Percentiles rank a stretch among this genome's conserved stretches.
These are phyloP conservation scores for Oryza glumipatula DNA, from an alignment of 176 grass and related monocot genomes.

Conservation along the genomic window DNA sequence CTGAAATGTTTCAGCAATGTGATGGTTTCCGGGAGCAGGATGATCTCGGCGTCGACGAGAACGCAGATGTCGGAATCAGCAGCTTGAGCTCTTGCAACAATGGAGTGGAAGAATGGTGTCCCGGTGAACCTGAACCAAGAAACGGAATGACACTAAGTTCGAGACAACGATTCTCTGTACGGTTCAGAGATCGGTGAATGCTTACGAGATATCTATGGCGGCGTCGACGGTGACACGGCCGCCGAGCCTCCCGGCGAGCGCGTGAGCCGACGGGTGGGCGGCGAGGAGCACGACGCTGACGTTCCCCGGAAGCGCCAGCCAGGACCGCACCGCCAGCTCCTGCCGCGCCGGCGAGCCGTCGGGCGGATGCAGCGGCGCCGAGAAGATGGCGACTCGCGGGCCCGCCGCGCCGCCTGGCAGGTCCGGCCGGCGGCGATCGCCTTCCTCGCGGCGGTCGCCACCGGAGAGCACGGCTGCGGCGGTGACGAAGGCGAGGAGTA, in stretches of 20 bases:
- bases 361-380: slow-evolving; percentile 40
- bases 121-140: slow-evolving; percentile 68
- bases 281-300: slow-evolving; percentile 70
- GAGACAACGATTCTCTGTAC: not conserved
- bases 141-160: not conserved
- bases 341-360: slow-evolving; percentile 48
- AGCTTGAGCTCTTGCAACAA: slow-evolving; percentile 65
- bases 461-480: slow-evolving; percentile 1
- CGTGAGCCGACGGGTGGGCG: slow-evolving; percentile 38
- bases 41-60: slow-evolving; percentile 62
- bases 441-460: not conserved
- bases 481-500: slow-evolving; percentile 39
- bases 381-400: slow-evolving; percentile 54
- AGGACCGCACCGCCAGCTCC: slow-evolving; percentile 82
- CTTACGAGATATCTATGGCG: slow-evolving; percentile 71
- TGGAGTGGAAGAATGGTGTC: slow-evolving; percentile 85
- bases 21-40: slow-evolving; percentile 65
- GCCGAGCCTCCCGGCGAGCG: slow-evolving; percentile 44
- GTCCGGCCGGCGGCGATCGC: not conserved
- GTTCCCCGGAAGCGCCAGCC: slow-evolving; percentile 69
- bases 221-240: slow-evolving; percentile 61
- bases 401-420: not conserved
- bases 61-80: slow-evolving; percentile 60
- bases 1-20: slow-evolving; percentile 35
- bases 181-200: not conserved